Base-by-base conservation (phyloP, 129 eudicot genomes). In the Gnaphalium uliginosum region DNA sequence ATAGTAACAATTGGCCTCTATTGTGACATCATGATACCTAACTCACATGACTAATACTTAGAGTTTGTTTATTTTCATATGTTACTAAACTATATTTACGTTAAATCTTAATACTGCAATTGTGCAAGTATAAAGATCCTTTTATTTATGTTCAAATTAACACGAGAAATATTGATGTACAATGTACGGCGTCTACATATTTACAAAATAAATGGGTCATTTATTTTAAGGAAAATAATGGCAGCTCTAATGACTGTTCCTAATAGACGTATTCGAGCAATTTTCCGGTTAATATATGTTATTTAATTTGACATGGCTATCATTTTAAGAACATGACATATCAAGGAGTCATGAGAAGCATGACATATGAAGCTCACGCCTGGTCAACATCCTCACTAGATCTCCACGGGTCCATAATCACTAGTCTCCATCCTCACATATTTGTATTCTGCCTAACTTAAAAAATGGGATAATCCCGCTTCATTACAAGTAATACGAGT, bases 261-360 rank as follows among this genome's bases (percentile, higher is more conserved):
- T 8, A 37, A 37, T 7, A 29, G 13, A 37, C 8, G 7, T 37
- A 8, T 37, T 8, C 7, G 13, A 37, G 11, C 43, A 37, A 29
- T 29, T 29, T 29, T 29, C 1, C 32, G 0, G 2, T 29, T 29
- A 29, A 29, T 4, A 27, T 27, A 1, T 27, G 29, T 27, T 27
- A 27, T 27, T 29, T 29, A 29, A 29, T 29, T n/a, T n/a, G n/a
- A n/a, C 32, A 29, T 29, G 32, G 4, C 32, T 29, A 29, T 29
- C 32, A 29, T 29, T 29, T 32, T 50, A 66, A 66, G 73, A 53
- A 66, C 74, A 76, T 51, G 9, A 37, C 25, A 68, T 77, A n/a
- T n/a, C n/a, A n/a, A n/a, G n/a, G n/a, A n/a, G n/a, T n/a, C 57
- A 77, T 77, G 78, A 69, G 37, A 73, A 69, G 78, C 78, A 73